These are phyloP conservation scores for Fusarium avenaceum DNA, from an alignment of 2,329 filamentous ascomycete species.

Conservation along the genomic window DNA sequence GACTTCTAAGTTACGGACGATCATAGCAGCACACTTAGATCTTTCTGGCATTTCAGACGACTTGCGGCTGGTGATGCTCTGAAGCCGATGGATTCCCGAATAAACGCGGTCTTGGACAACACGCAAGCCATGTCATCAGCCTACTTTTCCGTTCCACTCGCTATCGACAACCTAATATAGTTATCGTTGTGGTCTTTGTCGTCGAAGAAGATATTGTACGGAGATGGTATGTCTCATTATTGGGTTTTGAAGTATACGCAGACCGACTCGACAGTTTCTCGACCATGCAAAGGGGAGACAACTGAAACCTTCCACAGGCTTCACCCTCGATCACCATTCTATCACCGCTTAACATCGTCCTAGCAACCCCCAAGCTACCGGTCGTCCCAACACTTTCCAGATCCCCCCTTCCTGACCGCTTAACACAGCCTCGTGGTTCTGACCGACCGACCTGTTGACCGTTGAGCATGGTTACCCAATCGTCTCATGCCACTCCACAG, in stretches of 20 bases:
- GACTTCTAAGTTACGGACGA: conserved; percentile 12
- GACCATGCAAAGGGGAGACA: neutral
- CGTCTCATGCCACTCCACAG: conserved; percentile 7
- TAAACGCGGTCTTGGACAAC: neutral
- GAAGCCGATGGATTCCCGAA: neutral
- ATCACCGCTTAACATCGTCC: conserved; percentile 11
- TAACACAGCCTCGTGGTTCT: conserved; percentile 12
- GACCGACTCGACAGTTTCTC: neutral
- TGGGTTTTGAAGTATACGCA: neutral
- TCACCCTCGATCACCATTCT: neutral
- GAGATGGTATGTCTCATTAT: neutral
- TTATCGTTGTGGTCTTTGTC: neutral
- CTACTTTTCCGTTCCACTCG: neutral
- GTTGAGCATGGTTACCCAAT: neutral
- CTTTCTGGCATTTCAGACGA: neutral
- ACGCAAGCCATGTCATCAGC: too few relatives aligned
- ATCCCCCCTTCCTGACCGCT: conserved; percentile 29
- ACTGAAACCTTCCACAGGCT: neutral
- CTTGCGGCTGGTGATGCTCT: too few relatives aligned
- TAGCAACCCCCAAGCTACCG: conserved; percentile 7
- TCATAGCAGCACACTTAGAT: neutral
- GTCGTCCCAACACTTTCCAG: conserved; percentile 4
- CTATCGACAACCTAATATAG: neutral
- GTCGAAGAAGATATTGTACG: neutral
- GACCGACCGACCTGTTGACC: conserved; percentile 7